Base-by-base conservation (phyloP, 2,329 filamentous ascomycete genomes). In the Sporothrix brasiliensis region DNA sequence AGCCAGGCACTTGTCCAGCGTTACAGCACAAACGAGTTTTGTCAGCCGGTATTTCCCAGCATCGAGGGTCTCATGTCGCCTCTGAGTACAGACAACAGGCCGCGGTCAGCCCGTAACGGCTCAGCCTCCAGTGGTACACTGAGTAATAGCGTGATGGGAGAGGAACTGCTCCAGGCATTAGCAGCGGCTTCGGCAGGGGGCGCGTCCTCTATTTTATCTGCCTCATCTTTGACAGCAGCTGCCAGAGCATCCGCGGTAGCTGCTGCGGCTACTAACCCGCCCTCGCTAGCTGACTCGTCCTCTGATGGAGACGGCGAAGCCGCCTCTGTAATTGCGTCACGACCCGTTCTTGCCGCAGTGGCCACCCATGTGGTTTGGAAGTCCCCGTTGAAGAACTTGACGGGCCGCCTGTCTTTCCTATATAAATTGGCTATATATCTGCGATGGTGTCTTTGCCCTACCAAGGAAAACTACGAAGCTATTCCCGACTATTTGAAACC, bases 401-500 rank as follows among this genome's bases (percentile, higher is more conserved):
- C 68, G 39, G 61, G 27, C 16, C 63, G 68, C 3, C 52, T 72
- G 19, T 58, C 65, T 4, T 70, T 70, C n/a, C 11, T 70, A 27
- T 70, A 72, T 56, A 65, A 68, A 16, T 56, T 72, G 27, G 63
- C 71, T 21, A 66, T 56, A 3, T 67, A 65, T 27, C 7, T 72
- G 24, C 47, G 70, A 6, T 72, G 70, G 70, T 65, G 50, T 21
- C 54, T 72, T 54, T 63, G 68, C 56, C 70, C 54, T 9, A 63
- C 53, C 19, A 52, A 63, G 30, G 68, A 67, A 39, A 70, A 39
- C 27, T 72, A 72, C 39, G 68, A 53, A 10, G 54, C 53, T 14
- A 52, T 74, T 7, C 76, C 76, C 13, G 73, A 73, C 19, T 73
- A 72, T 3, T 65, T 79, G 24, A 72, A 73, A 49, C 74, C 76